Conservation (phyloP, 78 protist species). For the Polysphondylium violaceum region DNA sequence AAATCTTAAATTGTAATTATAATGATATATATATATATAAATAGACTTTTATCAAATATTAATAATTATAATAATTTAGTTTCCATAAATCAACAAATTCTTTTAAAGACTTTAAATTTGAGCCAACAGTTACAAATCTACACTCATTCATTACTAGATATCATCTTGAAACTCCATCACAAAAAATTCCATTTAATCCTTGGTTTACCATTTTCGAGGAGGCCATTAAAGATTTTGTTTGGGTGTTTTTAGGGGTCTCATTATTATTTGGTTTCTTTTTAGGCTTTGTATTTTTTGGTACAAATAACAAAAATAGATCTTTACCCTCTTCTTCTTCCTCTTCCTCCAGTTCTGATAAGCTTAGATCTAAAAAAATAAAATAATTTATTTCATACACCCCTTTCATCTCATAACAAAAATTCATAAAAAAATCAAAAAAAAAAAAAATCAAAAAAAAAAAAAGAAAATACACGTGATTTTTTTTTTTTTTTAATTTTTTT, state of each 20-base stretch:
- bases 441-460: too few species aligned
- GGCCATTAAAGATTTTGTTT: constrained; percentile 54
- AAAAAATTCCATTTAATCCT: constrained; percentile 24
- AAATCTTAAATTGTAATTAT: constrained; percentile 53
- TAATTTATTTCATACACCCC: too few species aligned
- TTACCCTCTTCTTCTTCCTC: too few species aligned
- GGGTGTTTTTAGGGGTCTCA: constrained; percentile 21
- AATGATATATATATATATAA: not conserved
- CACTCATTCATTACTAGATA: not conserved
- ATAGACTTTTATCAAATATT: not conserved
- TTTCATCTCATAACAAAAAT: too few species aligned
- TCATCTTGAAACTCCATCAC: not conserved
- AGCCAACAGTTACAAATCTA: constrained; percentile 33
- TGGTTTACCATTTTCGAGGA: constrained; percentile 39
- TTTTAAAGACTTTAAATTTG: constrained; percentile 21
- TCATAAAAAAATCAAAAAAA: too few species aligned
- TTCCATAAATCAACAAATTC: not conserved
- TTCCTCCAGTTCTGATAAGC: too few species aligned
- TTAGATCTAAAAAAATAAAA: too few species aligned
- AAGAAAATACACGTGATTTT: too few species aligned
- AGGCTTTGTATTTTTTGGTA: constrained; percentile 37
- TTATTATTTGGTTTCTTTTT: constrained; percentile 49
- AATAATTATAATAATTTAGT: constrained; percentile 9
- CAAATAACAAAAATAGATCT: too few species aligned
- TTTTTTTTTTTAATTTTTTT: too few species aligned